Percentiles rank a stretch among this genome's conserved stretches.
Conservation (phyloP, 331 rosid species). For the Dryas integrifolia region DNA sequence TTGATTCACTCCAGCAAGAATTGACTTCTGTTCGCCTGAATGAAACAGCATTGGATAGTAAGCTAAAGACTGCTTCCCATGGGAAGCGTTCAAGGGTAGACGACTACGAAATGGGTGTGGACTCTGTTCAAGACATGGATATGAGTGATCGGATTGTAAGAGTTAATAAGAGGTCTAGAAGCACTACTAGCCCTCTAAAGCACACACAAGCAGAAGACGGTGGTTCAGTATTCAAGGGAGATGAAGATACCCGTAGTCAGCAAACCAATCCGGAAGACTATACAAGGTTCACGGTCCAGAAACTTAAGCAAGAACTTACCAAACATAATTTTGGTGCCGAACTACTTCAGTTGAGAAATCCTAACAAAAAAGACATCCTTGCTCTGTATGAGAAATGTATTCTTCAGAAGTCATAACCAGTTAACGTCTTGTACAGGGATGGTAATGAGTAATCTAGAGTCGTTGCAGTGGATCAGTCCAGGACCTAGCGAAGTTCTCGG, state of each 20-base stretch:
- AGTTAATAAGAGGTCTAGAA: constrained; percentile 65
- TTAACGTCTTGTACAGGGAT: constrained; percentile 20
- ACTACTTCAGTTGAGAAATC: constrained; percentile 74
- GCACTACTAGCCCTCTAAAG: constrained; percentile 57
- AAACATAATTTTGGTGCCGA: constrained; percentile 81
- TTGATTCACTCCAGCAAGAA: constrained; percentile 87
- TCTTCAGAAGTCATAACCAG: constrained; percentile 56
- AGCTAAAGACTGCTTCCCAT: constrained; percentile 62
- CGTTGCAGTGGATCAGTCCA: constrained; percentile 19
- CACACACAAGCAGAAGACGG: constrained; percentile 72
- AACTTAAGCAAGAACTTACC: constrained; percentile 89
- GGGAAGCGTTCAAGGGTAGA: constrained; percentile 78
- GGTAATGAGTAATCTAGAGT: background rate
- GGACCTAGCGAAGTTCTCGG: constrained; percentile 15
- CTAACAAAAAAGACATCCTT: constrained; percentile 70
- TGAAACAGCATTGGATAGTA: constrained; percentile 75
- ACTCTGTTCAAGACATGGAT: constrained; percentile 76
- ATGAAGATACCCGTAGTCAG: constrained; percentile 67
- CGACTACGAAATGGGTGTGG: constrained; percentile 54
- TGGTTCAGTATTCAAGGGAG: constrained; percentile 70
- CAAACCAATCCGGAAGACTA: constrained; percentile 64
- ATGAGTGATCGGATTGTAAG: constrained; percentile 50
- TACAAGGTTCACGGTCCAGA: constrained; percentile 67
- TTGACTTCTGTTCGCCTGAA: constrained; percentile 74
- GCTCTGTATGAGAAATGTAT: constrained; percentile 78